phyloP scores from a whole-genome alignment of 257 asterid genomes.

The Leptodermis oblonga region DNA sequence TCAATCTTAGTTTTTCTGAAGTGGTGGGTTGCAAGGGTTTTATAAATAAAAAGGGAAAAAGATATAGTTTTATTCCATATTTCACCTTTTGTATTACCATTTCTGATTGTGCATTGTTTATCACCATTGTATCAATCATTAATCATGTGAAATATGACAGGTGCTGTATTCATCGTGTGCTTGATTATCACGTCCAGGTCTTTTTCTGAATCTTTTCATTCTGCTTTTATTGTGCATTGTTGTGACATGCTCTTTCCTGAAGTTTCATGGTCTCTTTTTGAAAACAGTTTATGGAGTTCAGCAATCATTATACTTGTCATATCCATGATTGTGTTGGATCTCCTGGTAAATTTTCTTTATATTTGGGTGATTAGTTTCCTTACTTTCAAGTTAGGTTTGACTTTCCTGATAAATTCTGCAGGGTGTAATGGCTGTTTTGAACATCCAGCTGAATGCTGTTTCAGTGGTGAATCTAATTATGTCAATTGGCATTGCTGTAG shows the following conservation, averaged over 20 bases:
- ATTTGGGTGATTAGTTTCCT: constrained; percentile 6
- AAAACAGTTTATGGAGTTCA: constrained; percentile 82
- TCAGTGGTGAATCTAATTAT: constrained; percentile 89
- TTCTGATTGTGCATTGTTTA: neutral
- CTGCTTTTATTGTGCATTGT: neutral
- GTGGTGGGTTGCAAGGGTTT: too few species aligned
- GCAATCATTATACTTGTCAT: constrained; percentile 75
- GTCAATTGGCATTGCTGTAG: constrained; percentile 94
- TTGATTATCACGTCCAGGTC: constrained; percentile 82
- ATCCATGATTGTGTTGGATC: constrained; percentile 80
- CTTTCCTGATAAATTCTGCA: constrained; percentile 25
- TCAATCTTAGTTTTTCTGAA: neutral
- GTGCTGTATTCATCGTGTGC: constrained; percentile 89
- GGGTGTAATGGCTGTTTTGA: constrained; percentile 89
- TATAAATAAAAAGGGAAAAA: neutral
- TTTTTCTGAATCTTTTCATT: constrained; percentile 11
- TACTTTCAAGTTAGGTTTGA: neutral
- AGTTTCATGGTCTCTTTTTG: neutral
- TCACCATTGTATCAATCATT: neutral
- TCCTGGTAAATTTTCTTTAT: constrained; percentile 47
- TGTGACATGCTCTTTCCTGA: constrained; percentile 15
- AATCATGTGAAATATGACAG: constrained; percentile 33
- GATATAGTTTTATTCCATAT: neutral
- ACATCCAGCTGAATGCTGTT: constrained; percentile 80
- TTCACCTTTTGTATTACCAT: neutral